Evolutionary conservation across 768 basidiomycete genomes (phyloP).

Genomic region (Symmetrospora coprosmae): DNA sequence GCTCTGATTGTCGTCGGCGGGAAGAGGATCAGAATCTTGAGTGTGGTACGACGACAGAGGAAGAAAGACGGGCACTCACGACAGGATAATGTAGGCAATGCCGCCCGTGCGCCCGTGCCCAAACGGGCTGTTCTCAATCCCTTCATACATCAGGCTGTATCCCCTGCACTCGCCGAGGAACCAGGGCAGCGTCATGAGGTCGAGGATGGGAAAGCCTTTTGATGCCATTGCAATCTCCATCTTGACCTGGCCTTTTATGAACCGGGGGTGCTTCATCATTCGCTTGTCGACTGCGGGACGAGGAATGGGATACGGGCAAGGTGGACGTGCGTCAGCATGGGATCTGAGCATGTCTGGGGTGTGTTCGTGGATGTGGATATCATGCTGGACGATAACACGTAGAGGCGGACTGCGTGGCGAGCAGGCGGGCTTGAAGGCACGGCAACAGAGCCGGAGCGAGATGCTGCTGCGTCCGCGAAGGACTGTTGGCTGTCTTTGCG

Average conservation of each 20-base stretch:
- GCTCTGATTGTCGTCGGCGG: too few species aligned
- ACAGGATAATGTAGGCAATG: constrained; percentile 31
- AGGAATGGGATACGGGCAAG: too few species aligned
- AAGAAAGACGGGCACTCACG: constrained; percentile 13
- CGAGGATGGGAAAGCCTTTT: constrained; percentile 68
- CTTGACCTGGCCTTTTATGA: constrained; percentile 65
- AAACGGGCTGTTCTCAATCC: constrained; percentile 50
- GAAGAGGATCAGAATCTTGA: constrained; percentile 8
- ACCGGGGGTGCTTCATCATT: constrained; percentile 88
- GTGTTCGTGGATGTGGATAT: too few species aligned
- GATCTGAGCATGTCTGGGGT: too few species aligned
- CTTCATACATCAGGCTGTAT: constrained; percentile 61
- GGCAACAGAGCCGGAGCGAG: too few species aligned
- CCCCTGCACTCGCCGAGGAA: constrained; percentile 86
- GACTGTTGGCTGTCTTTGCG: too few species aligned
- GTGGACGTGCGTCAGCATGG: too few species aligned
- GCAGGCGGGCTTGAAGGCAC: too few species aligned
- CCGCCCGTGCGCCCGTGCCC: constrained; percentile 27
- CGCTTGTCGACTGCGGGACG: constrained; percentile 81
- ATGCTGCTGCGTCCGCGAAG: too few species aligned
- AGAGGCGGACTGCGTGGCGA: too few species aligned
- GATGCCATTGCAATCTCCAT: constrained; percentile 63
- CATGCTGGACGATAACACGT: too few species aligned
- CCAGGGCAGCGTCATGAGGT: constrained; percentile 74
- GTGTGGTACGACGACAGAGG: background rate